These are phyloP conservation scores for Bjerkandera adusta DNA, from an alignment of 1,284 basidiomycete species.

Conservation along the genomic window DNA sequence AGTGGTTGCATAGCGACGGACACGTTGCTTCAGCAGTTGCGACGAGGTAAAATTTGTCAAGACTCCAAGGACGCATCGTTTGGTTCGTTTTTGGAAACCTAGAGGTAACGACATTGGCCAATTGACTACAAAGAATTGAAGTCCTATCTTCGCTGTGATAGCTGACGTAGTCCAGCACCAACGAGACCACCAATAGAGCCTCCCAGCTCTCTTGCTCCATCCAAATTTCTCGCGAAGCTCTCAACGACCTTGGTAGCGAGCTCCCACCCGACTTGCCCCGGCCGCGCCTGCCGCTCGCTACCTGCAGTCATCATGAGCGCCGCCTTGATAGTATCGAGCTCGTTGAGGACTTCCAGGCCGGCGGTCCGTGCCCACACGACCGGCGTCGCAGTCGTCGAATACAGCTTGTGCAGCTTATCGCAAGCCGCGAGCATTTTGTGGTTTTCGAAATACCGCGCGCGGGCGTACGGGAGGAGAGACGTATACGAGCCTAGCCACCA, in stretches of 20 bases:
- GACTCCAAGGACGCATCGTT: too few species aligned
- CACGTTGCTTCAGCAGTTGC: too few species aligned
- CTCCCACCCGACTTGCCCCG: constrained; percentile 20
- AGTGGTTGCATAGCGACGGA: too few species aligned
- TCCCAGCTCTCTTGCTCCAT: constrained; percentile 18
- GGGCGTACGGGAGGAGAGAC: constrained; percentile 73
- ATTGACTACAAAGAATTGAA: too few species aligned
- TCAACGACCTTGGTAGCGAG: constrained; percentile 29
- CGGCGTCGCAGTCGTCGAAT: constrained; percentile 61
- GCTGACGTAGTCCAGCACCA: constrained; percentile 20
- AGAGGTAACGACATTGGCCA: too few species aligned
- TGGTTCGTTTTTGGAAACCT: too few species aligned
- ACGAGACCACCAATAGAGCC: constrained; percentile 20
- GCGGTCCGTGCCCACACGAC: constrained; percentile 85
- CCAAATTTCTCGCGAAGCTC: constrained; percentile 22
- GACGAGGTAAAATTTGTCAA: too few species aligned
- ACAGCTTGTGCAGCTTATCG: constrained; percentile 89
- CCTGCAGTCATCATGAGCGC: constrained; percentile 85
- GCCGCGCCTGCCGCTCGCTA: constrained; percentile 25
- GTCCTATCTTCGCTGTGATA: constrained; percentile 12
- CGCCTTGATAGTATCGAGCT: constrained; percentile 79
- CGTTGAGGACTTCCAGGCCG: constrained; percentile 90
- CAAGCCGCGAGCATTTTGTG: constrained; percentile 81
- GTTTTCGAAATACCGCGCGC: constrained; percentile 81
- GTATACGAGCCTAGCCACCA: constrained; percentile 75